Base-by-base conservation (phyloP, 495 filamentous ascomycete species). In the Glutinoglossum americanum region DNA sequence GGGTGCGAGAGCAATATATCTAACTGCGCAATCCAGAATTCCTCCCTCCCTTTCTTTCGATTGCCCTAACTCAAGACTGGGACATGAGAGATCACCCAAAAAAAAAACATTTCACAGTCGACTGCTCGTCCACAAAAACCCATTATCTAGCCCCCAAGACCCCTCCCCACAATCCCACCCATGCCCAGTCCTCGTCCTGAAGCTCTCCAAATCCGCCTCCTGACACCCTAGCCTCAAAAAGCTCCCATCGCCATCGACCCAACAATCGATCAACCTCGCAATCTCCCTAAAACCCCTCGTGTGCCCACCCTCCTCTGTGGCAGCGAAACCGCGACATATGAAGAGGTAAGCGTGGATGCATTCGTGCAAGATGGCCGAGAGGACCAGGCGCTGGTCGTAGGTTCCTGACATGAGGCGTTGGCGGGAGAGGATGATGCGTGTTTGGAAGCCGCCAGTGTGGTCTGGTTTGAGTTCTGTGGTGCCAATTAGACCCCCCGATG, bases 301-400 rank as follows among this genome's bases (percentile, higher is more conserved):
- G 60, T 80, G 77, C 5, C 76, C 76, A 30, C 74, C 76, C 32
- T 72, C 66, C 23, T 67, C 60, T 21, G 68, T 61, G 0, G 76
- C 74, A 5, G 66, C 60, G 56, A 78, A 76, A 30, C 77, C 77
- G 60, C 73, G 74, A 57, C 64, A 66, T 49, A 80, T 73, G 59
- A 80, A 79, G 37, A 80, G 64, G 60, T 77, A 80, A 62, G 74
- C 72, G 62, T 80, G 77, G 44, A 79, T 72, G 25, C 78, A 67
- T 64, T 80, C 77, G 62, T 80, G 77, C 56, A 80, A 62, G 57
- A 80, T 78, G 1, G 77, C 74, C 21, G 71, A 74, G 56, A 80
- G 76, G 30, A 80, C 69, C 32, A 80, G 68, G 39, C 72, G 67
- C 15, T 74, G 64, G 60, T 74, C 74, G 63, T 74, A 79, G 39